Conservation (phyloP, 2,329 filamentous ascomycete species). For the Penicillium sp. region DNA sequence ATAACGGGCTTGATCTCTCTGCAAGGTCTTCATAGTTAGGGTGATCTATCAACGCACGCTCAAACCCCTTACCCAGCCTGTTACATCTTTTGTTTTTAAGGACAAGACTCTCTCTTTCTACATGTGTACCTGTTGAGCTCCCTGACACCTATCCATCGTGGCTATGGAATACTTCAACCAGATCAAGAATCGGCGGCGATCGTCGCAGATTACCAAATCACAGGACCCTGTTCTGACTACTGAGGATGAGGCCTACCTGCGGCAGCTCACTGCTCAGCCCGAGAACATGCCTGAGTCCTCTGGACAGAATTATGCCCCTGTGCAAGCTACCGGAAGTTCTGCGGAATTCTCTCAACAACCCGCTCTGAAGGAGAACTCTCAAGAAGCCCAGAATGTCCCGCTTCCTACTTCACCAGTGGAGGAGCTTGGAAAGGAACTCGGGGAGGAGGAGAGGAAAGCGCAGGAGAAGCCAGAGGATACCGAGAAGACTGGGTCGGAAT, state of each 20-base stretch:
- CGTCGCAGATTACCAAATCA: conserved; percentile 29
- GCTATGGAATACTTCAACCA: conserved; percentile 44
- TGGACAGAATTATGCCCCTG: conserved; percentile 1
- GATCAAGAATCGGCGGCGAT: conserved; percentile 38
- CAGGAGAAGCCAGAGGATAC: conserved; percentile 20
- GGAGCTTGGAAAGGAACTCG: conserved; percentile 34
- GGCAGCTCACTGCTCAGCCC: conserved; percentile 47
- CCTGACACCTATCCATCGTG: neutral
- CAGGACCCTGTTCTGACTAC: conserved; percentile 51
- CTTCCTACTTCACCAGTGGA: conserved; percentile 49
- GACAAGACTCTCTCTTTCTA: neutral
- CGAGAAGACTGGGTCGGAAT: conserved; percentile 14
- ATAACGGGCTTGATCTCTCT: neutral
- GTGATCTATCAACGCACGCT: conserved; percentile 18
- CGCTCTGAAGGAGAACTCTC: conserved; percentile 31
- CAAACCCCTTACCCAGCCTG: conserved; percentile 13
- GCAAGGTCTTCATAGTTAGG: conserved; percentile 3
- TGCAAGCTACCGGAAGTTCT: neutral
- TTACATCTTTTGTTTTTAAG: conserved; percentile 8
- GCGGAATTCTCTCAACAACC: conserved; percentile 3
- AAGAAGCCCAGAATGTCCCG: conserved; percentile 46
- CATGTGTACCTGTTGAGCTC: neutral
- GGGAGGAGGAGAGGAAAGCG: conserved; percentile 34
- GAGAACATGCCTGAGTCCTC: conserved; percentile 18
- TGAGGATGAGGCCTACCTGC: conserved; percentile 58